phyloP scores from a whole-genome alignment of 1,284 basidiomycete genomes.

The Ustilago nuda region DNA sequence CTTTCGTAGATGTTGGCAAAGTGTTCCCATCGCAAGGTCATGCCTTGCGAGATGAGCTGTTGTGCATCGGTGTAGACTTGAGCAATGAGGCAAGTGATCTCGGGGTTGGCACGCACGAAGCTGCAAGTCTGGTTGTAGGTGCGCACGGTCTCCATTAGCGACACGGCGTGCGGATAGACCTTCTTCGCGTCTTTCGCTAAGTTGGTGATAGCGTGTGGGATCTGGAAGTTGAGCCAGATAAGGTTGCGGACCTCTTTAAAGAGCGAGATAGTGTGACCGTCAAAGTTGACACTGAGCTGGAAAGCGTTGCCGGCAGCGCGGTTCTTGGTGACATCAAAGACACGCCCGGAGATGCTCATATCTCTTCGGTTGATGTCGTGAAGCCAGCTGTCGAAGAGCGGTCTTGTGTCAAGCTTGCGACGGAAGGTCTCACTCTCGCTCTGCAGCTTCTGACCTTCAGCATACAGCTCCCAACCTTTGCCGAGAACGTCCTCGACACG shows the following conservation, averaged over 20 bases:
- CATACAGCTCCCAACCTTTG: constrained; percentile 97
- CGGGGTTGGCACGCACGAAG: constrained; percentile 82
- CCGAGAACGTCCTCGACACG: constrained; percentile 99
- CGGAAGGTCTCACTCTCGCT: constrained; percentile 91
- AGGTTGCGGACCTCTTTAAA: constrained; percentile 98
- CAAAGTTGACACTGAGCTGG: constrained; percentile 94
- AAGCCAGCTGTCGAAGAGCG: constrained; percentile 95
- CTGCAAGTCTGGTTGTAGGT: constrained; percentile 95
- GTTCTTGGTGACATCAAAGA: constrained; percentile 92
- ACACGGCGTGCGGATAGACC: constrained; percentile 95
- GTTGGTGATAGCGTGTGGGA: constrained; percentile 92
- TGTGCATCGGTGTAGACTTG: constrained; percentile 61
- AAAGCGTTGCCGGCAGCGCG: constrained; percentile 73
- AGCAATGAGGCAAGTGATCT: constrained; percentile 82
- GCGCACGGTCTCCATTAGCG: constrained; percentile 93
- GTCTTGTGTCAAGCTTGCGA: constrained; percentile 92
- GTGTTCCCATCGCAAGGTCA: constrained; percentile 95
- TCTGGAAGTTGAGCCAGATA: constrained; percentile 93
- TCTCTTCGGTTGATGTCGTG: constrained; percentile 89
- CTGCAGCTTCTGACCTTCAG: constrained; percentile 97
- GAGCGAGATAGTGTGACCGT: constrained; percentile 95
- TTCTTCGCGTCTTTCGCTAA: constrained; percentile 98
- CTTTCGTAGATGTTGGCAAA: constrained; percentile 72
- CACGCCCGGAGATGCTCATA: constrained; percentile 89
- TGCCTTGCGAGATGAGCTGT: constrained; percentile 68